Evolutionary conservation across 768 basidiomycete genomes (phyloP), one percentile per base, ranked within the genome.

Genomic region (Lactarius deliciosus): DNA sequence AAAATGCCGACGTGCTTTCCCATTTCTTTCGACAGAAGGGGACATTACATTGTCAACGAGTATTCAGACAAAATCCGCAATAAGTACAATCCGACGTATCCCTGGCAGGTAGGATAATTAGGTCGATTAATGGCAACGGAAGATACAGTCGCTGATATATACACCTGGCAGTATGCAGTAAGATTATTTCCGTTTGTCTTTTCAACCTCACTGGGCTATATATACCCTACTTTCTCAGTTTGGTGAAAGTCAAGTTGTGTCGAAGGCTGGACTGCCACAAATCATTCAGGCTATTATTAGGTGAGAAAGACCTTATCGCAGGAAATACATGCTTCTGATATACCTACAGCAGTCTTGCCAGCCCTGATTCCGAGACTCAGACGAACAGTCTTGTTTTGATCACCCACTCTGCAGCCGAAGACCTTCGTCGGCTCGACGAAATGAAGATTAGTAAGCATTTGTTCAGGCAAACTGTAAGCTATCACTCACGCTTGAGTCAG

Each of bases 251-350:
- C 90, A 91, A 73, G 77, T 89, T 41, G 78, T 85, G 20, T 75
- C 86, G 28, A 93, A 87, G 75, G 72, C 79, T n/a, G 89, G 86
- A 70, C 76, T 92, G n/a, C 81, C 89, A 0, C 82, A 86, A 62
- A 82, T 93, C 58, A 81, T 93, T 3, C 87, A 90, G 71, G 88
- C 88, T 20, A 75, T 90, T 64, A 83, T 93, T 70, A 90, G 87
- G 90, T 87, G 74, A 60, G 76, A 64, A 40, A 58, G 34, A 50
- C 28, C 54, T 32, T 53, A 16, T 50, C 36, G 16, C 34, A n/a
- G 9, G 18, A 40, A 41, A 20, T 53, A 45, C 36, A 15, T 54
- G 54, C 62, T 30, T 64, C 57, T 55, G 47, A 50, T 41, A 50
- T 47, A 25, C 43, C 11, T 25, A 68, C 78, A 91, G 90, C 70